Conservation (phyloP, 345 rosid genomes). For the Viola odorata region DNA sequence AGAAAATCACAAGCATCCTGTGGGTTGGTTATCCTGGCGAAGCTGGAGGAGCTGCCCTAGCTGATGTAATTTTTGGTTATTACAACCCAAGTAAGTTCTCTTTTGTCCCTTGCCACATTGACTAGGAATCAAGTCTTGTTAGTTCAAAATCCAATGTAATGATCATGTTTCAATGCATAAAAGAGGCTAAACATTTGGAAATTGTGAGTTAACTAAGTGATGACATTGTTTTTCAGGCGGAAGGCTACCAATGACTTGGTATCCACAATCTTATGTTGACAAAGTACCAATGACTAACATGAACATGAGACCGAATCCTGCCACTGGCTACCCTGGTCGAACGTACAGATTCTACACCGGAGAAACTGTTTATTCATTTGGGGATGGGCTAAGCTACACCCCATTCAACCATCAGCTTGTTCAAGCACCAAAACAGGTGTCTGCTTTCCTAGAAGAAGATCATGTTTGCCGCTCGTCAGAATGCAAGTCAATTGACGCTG, state of each 20-base stretch:
- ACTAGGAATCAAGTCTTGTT: too few relatives aligned
- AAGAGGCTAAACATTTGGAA: too few relatives aligned
- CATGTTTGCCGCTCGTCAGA: constrained; percentile 52
- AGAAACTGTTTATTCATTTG: constrained; percentile 71
- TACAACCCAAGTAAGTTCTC: constrained; percentile 66
- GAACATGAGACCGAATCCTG: constrained; percentile 84
- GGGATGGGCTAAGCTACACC: constrained; percentile 82
- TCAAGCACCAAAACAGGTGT: constrained; percentile 52
- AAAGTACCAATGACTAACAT: constrained; percentile 86
- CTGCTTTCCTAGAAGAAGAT: constrained; percentile 34
- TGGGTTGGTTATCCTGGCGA: constrained; percentile 98
- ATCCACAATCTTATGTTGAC: constrained; percentile 66
- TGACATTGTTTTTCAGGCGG: constrained; percentile 47
- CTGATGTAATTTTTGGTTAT: constrained; percentile 71
- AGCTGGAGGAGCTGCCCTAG: constrained; percentile 91
- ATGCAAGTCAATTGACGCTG: constrained; percentile 54
- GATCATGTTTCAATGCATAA: too few relatives aligned
- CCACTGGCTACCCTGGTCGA: constrained; percentile 82
- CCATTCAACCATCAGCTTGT: constrained; percentile 36
- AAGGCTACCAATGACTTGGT: constrained; percentile 95
- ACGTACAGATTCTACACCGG: constrained; percentile 87
- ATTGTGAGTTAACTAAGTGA: too few relatives aligned
- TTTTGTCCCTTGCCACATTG: too few relatives aligned
- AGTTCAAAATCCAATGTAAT: too few relatives aligned
- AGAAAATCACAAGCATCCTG: constrained; percentile 60